phyloP scores from a whole-genome alignment of 129 eudicot genomes.

The Pulicaria dysenterica region DNA sequence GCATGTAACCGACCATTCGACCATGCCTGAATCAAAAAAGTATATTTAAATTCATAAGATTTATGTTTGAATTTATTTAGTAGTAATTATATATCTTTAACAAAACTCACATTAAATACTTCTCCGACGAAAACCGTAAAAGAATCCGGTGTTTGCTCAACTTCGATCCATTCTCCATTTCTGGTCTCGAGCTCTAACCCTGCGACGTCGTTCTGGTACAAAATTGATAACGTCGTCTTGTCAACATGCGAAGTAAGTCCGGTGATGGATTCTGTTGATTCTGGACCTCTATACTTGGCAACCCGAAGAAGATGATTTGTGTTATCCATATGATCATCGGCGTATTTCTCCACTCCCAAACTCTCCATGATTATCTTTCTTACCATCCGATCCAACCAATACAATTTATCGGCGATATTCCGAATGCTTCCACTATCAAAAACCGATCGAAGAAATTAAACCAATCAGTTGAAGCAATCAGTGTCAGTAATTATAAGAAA shows the following conservation, averaged over 20 bases:
- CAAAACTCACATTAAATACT: conserved; percentile 44
- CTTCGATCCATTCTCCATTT: conserved; percentile 52
- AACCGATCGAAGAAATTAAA: neutral
- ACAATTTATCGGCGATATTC: conserved; percentile 41
- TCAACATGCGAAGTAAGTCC: conserved; percentile 55
- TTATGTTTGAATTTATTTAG: neutral
- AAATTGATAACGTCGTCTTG: conserved; percentile 54
- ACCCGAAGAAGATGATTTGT: conserved; percentile 56
- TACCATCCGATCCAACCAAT: conserved; percentile 47
- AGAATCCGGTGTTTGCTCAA: conserved; percentile 43
- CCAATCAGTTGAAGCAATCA: neutral
- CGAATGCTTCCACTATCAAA: conserved; percentile 40
- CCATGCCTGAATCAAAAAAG: conserved; percentile 47
- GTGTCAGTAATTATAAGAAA: too few relatives aligned
- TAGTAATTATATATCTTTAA: neutral
- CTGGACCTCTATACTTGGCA: conserved; percentile 52
- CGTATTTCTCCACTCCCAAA: conserved; percentile 46
- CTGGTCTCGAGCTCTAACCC: conserved; percentile 52
- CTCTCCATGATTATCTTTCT: conserved; percentile 62
- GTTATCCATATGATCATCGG: conserved; percentile 55
- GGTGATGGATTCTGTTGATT: conserved; percentile 35
- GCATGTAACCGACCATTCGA: conserved; percentile 51
- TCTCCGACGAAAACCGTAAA: conserved; percentile 64
- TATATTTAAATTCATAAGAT: neutral
- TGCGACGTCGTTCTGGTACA: conserved; percentile 48